These are phyloP conservation scores for Eragrostis tef DNA, from an alignment of 202 grass and related monocot species.

Conservation along the genomic window DNA sequence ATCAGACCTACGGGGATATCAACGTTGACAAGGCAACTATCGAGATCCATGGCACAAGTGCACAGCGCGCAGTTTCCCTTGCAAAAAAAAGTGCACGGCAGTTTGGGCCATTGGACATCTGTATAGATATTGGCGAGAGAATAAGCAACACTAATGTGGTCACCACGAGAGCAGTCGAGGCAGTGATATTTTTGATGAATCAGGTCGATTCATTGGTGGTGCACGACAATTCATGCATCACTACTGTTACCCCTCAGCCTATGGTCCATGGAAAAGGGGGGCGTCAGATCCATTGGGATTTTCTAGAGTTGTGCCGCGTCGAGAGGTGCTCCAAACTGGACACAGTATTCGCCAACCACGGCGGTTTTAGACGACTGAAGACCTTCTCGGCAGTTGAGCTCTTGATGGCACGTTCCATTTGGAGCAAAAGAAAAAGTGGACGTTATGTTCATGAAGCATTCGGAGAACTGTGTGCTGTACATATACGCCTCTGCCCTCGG, in stretches of 20 bases:
- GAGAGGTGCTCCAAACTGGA: neutral
- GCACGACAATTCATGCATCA: constrained; percentile 26
- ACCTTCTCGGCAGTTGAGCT: neutral
- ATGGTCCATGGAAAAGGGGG: no score
- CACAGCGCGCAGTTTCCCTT: no score
- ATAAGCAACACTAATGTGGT: neutral
- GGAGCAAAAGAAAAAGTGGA: neutral
- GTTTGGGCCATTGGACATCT: neutral
- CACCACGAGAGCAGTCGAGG: neutral
- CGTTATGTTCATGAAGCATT: neutral
- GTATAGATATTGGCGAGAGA: constrained; percentile 4
- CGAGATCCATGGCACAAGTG: neutral
- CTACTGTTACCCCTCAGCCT: neutral
- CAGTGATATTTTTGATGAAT: neutral
- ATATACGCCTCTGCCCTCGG: neutral
- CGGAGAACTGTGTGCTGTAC: neutral
- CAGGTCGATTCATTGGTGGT: neutral
- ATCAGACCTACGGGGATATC: neutral
- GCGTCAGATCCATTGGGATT: neutral
- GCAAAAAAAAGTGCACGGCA: no score
- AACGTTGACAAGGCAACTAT: neutral
- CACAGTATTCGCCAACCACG: no score
- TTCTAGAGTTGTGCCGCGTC: neutral
- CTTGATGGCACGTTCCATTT: neutral
- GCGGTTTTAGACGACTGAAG: no score